Evolutionary conservation across 768 basidiomycete genomes (phyloP), one percentile per base, ranked within the genome.

Genomic region (Macrolepiota dolichaula): DNA sequence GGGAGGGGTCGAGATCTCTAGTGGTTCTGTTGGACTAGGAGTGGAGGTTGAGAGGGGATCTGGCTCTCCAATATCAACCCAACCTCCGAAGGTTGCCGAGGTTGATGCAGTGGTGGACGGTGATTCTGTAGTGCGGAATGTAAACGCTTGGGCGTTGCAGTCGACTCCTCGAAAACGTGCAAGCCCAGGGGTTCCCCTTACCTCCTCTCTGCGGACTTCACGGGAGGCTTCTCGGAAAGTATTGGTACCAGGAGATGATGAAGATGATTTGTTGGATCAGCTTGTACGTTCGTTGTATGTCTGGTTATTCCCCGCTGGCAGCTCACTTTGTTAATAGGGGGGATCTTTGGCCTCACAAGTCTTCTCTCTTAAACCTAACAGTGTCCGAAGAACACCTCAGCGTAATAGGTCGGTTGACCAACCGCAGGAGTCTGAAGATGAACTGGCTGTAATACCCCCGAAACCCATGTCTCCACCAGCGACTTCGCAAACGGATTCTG

Each of bases 401-500:
- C 3, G 17, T 10, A 3, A 12, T n/a, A 19, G 24, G 32, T 7
- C 4, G 15, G 4, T 5, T 1, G 7, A 49, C 29, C 27, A 32
- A 35, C 17, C 15, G n/a, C 59, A 50, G n/a, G 51, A 54, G 27
- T 61, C 59, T 9, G 52, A 61, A 38, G 59, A 61, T 13, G 59
- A 61, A 36, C 59, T 61, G 7, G 59, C 52, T 37, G 13, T 38
- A 35, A 36, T 60, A 10, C 59, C 51, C 1, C 59, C 59, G n/a
- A 54, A 61, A 49, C 29, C 37, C 15, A 47, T 35, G 13, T 55
- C 53, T 1, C 52, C 52, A 37, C 42, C 17, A 37, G 7, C 38
- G 12, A 46, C 13, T 42, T 27, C 52, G 17, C 52, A 38, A 17
- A 19, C 32, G 6, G 44, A 32, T 6, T 35, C 25, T 25, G 53